These are phyloP conservation scores for Neocatenulostroma microsporum DNA, from an alignment of 2,329 filamentous ascomycete genomes.

Conservation along the genomic window DNA sequence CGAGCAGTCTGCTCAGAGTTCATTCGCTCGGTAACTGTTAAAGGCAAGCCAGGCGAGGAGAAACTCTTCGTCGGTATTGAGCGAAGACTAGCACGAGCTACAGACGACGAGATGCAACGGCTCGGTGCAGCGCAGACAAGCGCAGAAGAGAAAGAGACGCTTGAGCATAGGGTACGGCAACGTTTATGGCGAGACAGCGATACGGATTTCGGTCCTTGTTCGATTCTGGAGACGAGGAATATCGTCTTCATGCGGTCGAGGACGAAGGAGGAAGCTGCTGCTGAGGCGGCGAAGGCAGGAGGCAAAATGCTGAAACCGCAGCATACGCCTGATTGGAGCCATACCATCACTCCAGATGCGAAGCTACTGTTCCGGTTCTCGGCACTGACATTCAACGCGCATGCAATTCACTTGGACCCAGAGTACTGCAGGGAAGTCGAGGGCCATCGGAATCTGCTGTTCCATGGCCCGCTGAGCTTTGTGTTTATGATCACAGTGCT, in stretches of 20 bases:
- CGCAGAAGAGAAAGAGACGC: slow-evolving; percentile 18
- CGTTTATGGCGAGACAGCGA: slow-evolving; percentile 39
- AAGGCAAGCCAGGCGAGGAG: slow-evolving; percentile 43
- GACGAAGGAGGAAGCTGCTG: slow-evolving; percentile 32
- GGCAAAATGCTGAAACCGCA: slow-evolving; percentile 40
- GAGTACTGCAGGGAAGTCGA: slow-evolving; percentile 63
- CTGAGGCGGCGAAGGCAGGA: slow-evolving; percentile 22
- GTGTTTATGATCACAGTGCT: slow-evolving; percentile 67
- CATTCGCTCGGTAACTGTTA: slow-evolving; percentile 42
- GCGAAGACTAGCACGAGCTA: slow-evolving; percentile 38
- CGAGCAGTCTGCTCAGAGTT: slow-evolving; percentile 42
- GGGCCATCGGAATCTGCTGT: slow-evolving; percentile 65
- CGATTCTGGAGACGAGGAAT: slow-evolving; percentile 51
- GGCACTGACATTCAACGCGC: slow-evolving; percentile 85
- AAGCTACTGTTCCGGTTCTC: slow-evolving; percentile 82
- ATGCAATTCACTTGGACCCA: slow-evolving; percentile 78
- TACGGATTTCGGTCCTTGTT: slow-evolving; percentile 35
- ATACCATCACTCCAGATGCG: slow-evolving; percentile 58
- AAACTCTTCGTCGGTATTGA: slow-evolving; percentile 57
- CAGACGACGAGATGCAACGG: slow-evolving; percentile 22
- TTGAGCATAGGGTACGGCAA: slow-evolving; percentile 31
- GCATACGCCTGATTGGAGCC: slow-evolving; percentile 45
- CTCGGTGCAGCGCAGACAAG: slow-evolving; percentile 34
- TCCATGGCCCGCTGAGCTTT: slow-evolving; percentile 79
- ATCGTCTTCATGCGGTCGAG: slow-evolving; percentile 56